Conservation (phyloP, 768 basidiomycete genomes). For the Leccinum truebloodii region DNA sequence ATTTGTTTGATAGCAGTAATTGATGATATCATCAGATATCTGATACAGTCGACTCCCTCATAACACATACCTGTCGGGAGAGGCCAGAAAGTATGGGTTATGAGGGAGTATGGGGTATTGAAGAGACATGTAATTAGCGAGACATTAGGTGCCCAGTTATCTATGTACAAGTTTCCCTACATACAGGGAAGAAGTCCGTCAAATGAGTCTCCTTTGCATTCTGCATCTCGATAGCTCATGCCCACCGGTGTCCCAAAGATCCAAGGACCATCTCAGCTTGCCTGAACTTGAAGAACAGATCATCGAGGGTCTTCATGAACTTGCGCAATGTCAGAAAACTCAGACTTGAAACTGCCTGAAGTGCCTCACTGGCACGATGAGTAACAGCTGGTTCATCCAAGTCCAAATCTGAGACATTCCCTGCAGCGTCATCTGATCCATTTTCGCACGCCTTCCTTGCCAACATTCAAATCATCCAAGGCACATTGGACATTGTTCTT, state of each 20-base stretch:
- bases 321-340: neutral
- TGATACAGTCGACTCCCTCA: no score
- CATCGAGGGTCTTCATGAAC: neutral
- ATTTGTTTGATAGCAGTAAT: no score
- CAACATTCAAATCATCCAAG: neutral
- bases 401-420: neutral
- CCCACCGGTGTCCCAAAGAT: neutral
- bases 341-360: neutral
- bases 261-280: neutral
- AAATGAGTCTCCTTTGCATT: neutral
- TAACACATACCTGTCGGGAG: no score
- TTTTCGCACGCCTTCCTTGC: neutral
- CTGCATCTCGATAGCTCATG: neutral
- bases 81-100: no score
- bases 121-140: no score
- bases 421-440: neutral
- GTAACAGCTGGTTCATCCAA: neutral
- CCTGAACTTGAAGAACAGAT: neutral
- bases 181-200: neutral
- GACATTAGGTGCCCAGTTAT: no score
- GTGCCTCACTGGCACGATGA: neutral
- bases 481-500: no score
- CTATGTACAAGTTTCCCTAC: neutral
- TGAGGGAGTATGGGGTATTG: no score
- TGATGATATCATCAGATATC: no score